A percentile compares a stretch with the other conserved stretches of the same genome.
Evolutionary conservation across 495 filamentous ascomycete genomes (phyloP).

Genomic region (Podospora bellae-mahoneyi): DNA sequence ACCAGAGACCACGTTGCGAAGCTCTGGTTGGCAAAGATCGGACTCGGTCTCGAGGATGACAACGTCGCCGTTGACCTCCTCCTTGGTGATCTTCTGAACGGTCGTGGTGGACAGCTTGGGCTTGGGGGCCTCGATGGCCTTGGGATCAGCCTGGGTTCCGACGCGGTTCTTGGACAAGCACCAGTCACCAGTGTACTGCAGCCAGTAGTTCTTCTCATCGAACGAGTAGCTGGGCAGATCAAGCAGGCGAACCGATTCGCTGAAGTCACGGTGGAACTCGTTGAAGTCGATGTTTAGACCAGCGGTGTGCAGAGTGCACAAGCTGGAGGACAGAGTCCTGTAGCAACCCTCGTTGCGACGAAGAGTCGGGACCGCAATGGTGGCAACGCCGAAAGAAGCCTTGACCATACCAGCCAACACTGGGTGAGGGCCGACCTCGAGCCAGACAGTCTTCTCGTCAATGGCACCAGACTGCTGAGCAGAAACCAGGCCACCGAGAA

Average conservation of each 20-base stretch:
- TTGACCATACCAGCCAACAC: slow-evolving; percentile 69
- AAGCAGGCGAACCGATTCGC: slow-evolving; percentile 56
- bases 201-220: slow-evolving; percentile 81
- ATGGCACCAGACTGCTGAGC: slow-evolving; percentile 49
- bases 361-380: slow-evolving; percentile 56
- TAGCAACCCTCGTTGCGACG: slow-evolving; percentile 56
- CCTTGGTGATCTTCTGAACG: slow-evolving; percentile 54
- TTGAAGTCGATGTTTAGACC: slow-evolving; percentile 72
- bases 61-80: slow-evolving; percentile 51
- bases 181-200: slow-evolving; percentile 67
- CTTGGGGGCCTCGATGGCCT: slow-evolving; percentile 49
- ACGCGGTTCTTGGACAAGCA: slow-evolving; percentile 68
- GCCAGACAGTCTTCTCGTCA: slow-evolving; percentile 54
- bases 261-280: slow-evolving; percentile 74
- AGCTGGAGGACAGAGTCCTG: slow-evolving; percentile 58
- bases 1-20: slow-evolving; percentile 61
- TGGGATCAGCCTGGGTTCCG: slow-evolving; percentile 47
- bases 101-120: slow-evolving; percentile 48
- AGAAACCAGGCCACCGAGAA: slow-evolving; percentile 60
- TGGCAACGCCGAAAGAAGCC: slow-evolving; percentile 56
- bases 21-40: slow-evolving; percentile 58
- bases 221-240: slow-evolving; percentile 72
- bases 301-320: slow-evolving; percentile 59
- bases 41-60: slow-evolving; percentile 62
- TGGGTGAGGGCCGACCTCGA: slow-evolving; percentile 70